Evolutionary conservation across 148 eudicot genomes (phyloP), one percentile per base, ranked within the genome.

Genomic region (Rhododendron mucronatum): DNA sequence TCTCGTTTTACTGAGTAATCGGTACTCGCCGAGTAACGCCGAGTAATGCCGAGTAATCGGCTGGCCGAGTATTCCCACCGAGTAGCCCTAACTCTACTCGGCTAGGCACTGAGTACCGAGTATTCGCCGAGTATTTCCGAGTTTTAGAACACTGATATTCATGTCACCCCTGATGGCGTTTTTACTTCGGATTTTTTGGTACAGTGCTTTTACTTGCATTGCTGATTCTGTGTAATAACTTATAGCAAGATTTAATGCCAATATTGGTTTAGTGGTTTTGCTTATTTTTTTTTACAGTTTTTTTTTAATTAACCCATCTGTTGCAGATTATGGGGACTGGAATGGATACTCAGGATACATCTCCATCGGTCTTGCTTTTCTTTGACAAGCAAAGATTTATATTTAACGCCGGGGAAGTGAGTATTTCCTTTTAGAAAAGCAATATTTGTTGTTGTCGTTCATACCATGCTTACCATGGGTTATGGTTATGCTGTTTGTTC

Each of bases 321-420:
- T 57, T 88, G 74, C 94, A 96, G 99, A 90, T 96, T 84, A 80
- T 96, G 84, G 99, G 99, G 71, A 96, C 99, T 55, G 99, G 99
- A 82, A 93, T 96, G 99, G 99, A 96, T 90, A 96, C 99, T 57
- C 99, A 94, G 86, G 99, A 96, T 87, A 96, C 99, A 61, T 91
- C 95, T 9, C 96, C 98, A 59, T 93, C 99, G 12, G 98, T 96
- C 35, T 85, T 94, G 88, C 97, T 96, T 37, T 96, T 95, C 91
- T 96, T 96, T 83, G 99, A 96, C 91, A 92, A 93, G 83, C 99
- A 94, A 86, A 91, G 98, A 86, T 93, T 95, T 87, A 92, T 96
- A 76, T 96, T 96, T 69, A 96, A 96, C 90, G 99, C 99, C n/a
- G 99, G 99, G 86, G 99, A 96, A 94, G 99, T 95, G 90, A 91